phyloP scores from a whole-genome alignment of 345 rosid genomes.

The Euphorbia pulcherrima region DNA sequence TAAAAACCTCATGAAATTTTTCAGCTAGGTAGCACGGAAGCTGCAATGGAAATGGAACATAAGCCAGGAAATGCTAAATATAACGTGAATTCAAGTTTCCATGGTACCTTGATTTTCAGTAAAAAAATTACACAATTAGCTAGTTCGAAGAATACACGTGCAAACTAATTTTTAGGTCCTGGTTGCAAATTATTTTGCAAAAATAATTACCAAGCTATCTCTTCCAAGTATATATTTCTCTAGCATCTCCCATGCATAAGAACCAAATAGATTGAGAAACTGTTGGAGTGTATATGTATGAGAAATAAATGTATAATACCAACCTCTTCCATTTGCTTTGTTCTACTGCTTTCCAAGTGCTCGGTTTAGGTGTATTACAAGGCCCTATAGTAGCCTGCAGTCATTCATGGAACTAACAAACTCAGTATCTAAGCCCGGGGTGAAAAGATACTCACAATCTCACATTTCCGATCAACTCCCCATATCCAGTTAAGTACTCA shows the following conservation, averaged over 20 bases:
- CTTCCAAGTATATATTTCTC: neutral
- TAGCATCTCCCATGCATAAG: neutral
- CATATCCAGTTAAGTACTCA: neutral
- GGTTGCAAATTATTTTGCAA: neutral
- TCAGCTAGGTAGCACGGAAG: no score
- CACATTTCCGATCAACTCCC: neutral
- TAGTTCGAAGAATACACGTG: neutral
- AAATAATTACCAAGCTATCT: neutral
- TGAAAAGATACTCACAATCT: constrained; percentile 12
- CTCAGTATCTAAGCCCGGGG: constrained; percentile 3
- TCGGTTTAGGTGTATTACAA: constrained; percentile 82
- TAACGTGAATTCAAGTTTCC: no score
- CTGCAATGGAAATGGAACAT: no score
- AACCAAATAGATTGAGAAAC: constrained; percentile 1
- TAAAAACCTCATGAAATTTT: neutral
- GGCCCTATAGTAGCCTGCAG: constrained; percentile 90
- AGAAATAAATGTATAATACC: constrained; percentile 11
- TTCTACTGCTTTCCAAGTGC: constrained; percentile 91
- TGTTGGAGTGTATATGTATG: neutral
- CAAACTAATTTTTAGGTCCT: neutral
- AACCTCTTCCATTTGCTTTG: constrained; percentile 98
- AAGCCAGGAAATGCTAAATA: no score
- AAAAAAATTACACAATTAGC: neutral
- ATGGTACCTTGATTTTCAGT: no score
- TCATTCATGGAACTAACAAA: constrained; percentile 27